Percentiles rank a stretch among this genome's conserved stretches.
These are phyloP conservation scores for Neurospora crassa DNA, from an alignment of 2,329 filamentous ascomycete genomes.

Conservation along the genomic window DNA sequence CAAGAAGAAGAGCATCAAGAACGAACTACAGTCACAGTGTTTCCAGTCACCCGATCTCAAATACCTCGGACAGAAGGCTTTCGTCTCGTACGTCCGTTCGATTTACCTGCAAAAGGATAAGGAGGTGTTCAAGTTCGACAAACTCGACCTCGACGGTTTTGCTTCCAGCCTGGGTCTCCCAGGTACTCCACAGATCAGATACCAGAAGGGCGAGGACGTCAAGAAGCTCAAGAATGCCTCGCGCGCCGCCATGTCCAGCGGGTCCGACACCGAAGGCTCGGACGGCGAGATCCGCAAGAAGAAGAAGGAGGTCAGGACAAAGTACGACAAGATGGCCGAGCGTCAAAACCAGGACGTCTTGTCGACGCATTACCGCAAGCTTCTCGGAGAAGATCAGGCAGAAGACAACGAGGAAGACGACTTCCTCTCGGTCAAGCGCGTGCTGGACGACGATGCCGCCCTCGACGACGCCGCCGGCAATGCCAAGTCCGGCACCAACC, in stretches of 20 bases:
- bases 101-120: slow-evolving; percentile 86
- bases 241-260: slow-evolving; percentile 54
- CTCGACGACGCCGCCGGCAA: slow-evolving; percentile 41
- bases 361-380: slow-evolving; percentile 84
- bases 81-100: slow-evolving; percentile 80
- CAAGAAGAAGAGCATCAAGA: slow-evolving; percentile 79
- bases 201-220: slow-evolving; percentile 79
- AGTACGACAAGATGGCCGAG: slow-evolving; percentile 98
- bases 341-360: slow-evolving; percentile 91
- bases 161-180: slow-evolving; percentile 80
- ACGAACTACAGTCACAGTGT: slow-evolving; percentile 85
- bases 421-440: slow-evolving; percentile 82
- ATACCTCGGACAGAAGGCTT: slow-evolving; percentile 92
- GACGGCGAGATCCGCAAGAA: slow-evolving; percentile 44
- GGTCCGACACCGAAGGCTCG: slow-evolving; percentile 40
- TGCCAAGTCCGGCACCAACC: slow-evolving; percentile 28
- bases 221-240: slow-evolving; percentile 84
- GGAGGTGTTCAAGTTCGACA: slow-evolving; percentile 76
- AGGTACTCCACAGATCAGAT: slow-evolving; percentile 86
- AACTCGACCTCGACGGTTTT: slow-evolving; percentile 77
- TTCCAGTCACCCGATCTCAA: slow-evolving; percentile 93
- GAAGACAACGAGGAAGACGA: slow-evolving; percentile 41
- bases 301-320: slow-evolving; percentile 73
- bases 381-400: slow-evolving; percentile 46
- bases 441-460: slow-evolving; percentile 60